Evolutionary conservation across 2,329 filamentous ascomycete genomes (phyloP).

Genomic region (Didymella exigua): DNA sequence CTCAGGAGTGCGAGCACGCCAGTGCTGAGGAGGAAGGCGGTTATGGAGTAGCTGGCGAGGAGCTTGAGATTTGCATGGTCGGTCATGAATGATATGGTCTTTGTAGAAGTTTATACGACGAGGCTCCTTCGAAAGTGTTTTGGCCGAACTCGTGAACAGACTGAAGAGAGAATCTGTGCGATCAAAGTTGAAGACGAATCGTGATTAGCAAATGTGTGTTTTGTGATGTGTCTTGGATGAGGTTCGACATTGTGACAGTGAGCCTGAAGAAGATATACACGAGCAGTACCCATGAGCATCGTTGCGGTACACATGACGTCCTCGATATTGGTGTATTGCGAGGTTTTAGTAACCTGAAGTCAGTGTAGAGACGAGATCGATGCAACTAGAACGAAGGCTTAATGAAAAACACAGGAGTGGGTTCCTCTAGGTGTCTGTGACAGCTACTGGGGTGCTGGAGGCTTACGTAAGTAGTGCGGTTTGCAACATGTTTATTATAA

Average conservation of each 20-base stretch:
- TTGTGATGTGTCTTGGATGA: background rate
- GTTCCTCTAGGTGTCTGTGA: too few species aligned
- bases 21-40: conserved; percentile 19
- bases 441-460: background rate
- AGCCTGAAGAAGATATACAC: background rate
- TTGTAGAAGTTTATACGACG: background rate
- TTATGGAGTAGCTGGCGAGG: conserved; percentile 19
- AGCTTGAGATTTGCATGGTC: conserved; percentile 15
- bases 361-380: background rate
- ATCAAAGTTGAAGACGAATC: too few species aligned
- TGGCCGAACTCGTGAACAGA: background rate
- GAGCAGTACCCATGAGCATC: too few species aligned
- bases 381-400: background rate
- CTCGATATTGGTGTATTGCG: background rate
- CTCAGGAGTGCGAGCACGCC: conserved; percentile 15
- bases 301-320: background rate
- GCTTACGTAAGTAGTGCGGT: background rate
- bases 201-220: too few species aligned
- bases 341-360: background rate
- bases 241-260: background rate
- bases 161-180: background rate
- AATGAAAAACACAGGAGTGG: too few species aligned
- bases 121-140: background rate
- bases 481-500: background rate
- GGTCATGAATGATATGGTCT: background rate